Conservation (phyloP, 2,329 filamentous ascomycete species). For the Fusarium dlaminii region DNA sequence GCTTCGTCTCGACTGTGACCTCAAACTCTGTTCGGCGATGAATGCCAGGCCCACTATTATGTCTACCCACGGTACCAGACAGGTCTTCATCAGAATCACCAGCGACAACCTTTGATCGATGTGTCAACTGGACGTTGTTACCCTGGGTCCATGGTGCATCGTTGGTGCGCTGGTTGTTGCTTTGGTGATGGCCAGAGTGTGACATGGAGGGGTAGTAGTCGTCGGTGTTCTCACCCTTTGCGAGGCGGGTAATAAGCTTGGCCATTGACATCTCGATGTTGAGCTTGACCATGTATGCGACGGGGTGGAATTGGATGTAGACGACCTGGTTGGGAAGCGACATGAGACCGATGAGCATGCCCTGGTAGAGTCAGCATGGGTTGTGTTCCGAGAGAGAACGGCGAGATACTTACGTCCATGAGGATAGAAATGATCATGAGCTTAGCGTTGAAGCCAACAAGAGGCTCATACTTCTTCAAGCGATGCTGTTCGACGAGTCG, state of each 20-base stretch:
- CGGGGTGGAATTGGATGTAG: constrained; percentile 62
- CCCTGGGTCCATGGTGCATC: constrained; percentile 25
- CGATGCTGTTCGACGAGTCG: constrained; percentile 58
- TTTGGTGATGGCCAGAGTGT: constrained; percentile 22
- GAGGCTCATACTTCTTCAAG: constrained; percentile 59
- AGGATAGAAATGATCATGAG: constrained; percentile 59
- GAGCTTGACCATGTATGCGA: constrained; percentile 63
- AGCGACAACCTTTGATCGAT: constrained; percentile 34
- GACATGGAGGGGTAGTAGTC: constrained; percentile 35
- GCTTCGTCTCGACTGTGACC: constrained; percentile 29
- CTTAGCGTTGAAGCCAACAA: constrained; percentile 60
- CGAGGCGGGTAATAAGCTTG: constrained; percentile 57
- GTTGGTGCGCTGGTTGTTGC: background rate
- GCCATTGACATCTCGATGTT: constrained; percentile 66
- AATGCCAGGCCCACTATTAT: constrained; percentile 22
- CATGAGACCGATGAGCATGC: constrained; percentile 48
- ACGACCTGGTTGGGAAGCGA: constrained; percentile 47
- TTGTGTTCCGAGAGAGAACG: rapidly evolving
- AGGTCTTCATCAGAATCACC: constrained; percentile 35
- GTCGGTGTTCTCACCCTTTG: constrained; percentile 27
- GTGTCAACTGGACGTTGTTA: constrained; percentile 21
- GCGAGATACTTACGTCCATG: constrained; percentile 54
- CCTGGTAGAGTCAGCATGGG: background rate
- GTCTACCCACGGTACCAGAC: background rate
- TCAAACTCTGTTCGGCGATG: constrained; percentile 36